phyloP scores from a whole-genome alignment of 2,329 filamentous ascomycete species.

The Hypoxylon sp. region DNA sequence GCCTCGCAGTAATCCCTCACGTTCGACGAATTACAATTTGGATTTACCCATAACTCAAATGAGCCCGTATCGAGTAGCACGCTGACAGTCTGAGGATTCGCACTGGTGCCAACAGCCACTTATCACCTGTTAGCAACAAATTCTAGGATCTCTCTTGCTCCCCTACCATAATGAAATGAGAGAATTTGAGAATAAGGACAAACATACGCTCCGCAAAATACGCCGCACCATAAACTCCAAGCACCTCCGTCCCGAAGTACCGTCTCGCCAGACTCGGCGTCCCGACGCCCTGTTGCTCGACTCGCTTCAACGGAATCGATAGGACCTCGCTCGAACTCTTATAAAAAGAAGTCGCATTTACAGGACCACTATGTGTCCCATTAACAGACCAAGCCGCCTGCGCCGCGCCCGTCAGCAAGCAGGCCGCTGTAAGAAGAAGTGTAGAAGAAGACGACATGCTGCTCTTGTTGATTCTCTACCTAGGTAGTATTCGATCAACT shows the following conservation, averaged over 20 bases:
- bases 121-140: conserved; percentile 27
- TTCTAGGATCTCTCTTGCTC: not conserved
- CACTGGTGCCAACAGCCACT: conserved; percentile 60
- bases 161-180: not conserved
- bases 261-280: conserved; percentile 49
- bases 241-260: conserved; percentile 49
- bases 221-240: conserved; percentile 51
- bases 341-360: conserved; percentile 36
- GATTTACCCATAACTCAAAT: conserved; percentile 68
- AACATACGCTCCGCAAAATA: conserved; percentile 51
- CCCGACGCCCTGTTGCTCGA: conserved; percentile 45
- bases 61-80: conserved; percentile 67
- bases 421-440: conserved; percentile 4
- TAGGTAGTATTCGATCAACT: not conserved
- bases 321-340: conserved; percentile 43
- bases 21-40: conserved; percentile 57
- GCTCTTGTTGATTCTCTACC: not conserved
- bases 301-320: conserved; percentile 48
- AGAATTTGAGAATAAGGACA: not conserved
- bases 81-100: conserved; percentile 56
- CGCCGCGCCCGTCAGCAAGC: conserved; percentile 23
- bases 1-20: conserved; percentile 56
- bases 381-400: conserved; percentile 27
- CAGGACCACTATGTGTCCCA: not conserved
- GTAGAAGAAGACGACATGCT: conserved; percentile 29